A percentile compares a stretch with the other conserved stretches of the same genome.
phyloP scores from a whole-genome alignment of 2,329 filamentous ascomycete species.

The Ophiostoma ulmi region DNA sequence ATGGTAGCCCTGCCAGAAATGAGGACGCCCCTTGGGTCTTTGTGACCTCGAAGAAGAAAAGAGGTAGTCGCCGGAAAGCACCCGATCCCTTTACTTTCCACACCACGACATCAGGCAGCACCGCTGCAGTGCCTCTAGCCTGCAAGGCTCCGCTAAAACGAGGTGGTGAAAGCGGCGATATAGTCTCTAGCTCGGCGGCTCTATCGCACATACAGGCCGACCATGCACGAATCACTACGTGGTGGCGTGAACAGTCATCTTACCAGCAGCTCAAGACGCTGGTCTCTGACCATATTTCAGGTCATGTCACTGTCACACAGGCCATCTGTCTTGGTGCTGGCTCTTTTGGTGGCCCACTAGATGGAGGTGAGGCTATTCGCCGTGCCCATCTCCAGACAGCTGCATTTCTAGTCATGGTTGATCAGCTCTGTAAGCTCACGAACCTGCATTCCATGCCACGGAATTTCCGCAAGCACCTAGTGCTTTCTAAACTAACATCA shows the following conservation, averaged over 20 bases:
- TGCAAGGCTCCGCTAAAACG: not conserved
- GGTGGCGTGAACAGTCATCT: constrained; percentile 31
- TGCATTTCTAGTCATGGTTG: constrained; percentile 47
- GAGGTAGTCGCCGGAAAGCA: not conserved
- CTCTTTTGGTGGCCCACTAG: constrained; percentile 50
- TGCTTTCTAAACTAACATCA: not conserved
- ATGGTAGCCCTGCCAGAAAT: not conserved
- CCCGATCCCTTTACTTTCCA: constrained; percentile 14
- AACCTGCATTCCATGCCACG: too few species aligned
- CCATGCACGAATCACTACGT: constrained; percentile 27
- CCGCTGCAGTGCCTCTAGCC: not conserved
- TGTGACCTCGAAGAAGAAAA: constrained; percentile 10
- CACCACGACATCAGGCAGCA: not conserved
- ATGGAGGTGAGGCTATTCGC: constrained; percentile 42
- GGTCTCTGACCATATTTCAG: constrained; percentile 30
- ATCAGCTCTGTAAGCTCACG: constrained; percentile 38
- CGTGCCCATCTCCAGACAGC: constrained; percentile 49
- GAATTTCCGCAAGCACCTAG: too few species aligned
- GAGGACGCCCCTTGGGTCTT: constrained; percentile 18
- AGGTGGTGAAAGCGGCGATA: not conserved
- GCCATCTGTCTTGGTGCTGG: constrained; percentile 54
- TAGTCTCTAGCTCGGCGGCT: not conserved
- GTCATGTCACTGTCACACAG: constrained; percentile 32
- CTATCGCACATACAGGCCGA: constrained; percentile 29
- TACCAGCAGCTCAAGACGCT: constrained; percentile 36